These are phyloP conservation scores for Pseudocercospora cruenta DNA, from an alignment of 2,329 filamentous ascomycete species.

Conservation along the genomic window DNA sequence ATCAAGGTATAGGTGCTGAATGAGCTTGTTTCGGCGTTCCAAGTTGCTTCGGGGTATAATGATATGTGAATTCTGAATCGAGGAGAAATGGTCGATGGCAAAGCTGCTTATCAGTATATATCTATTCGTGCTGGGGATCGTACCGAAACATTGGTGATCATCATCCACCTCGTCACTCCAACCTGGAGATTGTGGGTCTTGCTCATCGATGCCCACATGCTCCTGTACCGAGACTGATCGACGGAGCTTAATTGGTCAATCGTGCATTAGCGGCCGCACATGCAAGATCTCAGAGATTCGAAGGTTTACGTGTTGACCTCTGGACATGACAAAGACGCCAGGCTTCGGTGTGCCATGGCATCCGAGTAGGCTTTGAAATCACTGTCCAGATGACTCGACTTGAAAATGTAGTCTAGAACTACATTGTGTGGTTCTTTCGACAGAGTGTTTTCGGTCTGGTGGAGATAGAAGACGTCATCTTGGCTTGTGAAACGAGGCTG, in stretches of 20 bases:
- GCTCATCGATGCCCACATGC: neutral
- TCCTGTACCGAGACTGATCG: slow-evolving; percentile 3
- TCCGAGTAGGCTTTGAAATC: neutral
- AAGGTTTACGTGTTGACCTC: neutral
- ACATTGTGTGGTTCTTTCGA: neutral
- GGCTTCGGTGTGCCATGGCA: neutral
- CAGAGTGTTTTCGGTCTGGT: neutral
- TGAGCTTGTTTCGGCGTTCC: neutral
- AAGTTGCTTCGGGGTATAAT: neutral
- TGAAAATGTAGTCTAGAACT: neutral
- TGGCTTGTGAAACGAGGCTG: neutral
- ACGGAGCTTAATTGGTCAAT: slow-evolving; percentile 1
- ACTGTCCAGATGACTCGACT: neutral
- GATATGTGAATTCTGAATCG: neutral
- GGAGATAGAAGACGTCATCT: slow-evolving; percentile 16
- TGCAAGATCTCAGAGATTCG: slow-evolving; percentile 8
- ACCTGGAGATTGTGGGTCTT: neutral
- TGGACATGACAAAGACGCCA: neutral
- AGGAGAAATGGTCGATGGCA: neutral
- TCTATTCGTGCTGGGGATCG: neutral
- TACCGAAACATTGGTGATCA: neutral
- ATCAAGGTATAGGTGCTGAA: no score
- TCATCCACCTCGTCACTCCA: slow-evolving; percentile 6
- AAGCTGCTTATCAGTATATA: neutral
- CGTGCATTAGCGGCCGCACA: slow-evolving; percentile 3